Evolutionary conservation across 2,329 filamentous ascomycete genomes (phyloP).

Genomic region (Aspergillus puulaauensis): DNA sequence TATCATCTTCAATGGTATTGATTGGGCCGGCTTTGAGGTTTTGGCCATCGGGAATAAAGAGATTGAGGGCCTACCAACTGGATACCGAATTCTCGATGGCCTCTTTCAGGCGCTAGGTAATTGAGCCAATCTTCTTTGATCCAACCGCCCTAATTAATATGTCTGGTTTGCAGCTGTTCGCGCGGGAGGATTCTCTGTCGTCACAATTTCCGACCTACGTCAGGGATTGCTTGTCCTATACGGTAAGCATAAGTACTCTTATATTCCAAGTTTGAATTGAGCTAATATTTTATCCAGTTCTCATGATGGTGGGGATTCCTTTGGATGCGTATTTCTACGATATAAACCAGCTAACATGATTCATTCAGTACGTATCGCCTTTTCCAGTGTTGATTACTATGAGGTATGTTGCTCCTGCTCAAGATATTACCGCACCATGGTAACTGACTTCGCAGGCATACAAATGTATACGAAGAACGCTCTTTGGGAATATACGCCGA

Average conservation of each 20-base stretch:
- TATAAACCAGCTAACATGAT: conserved; percentile 12
- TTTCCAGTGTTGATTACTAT: conserved; percentile 38
- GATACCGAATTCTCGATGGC: conserved; percentile 61
- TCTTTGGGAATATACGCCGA: conserved; percentile 54
- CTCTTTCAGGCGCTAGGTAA: conserved; percentile 62
- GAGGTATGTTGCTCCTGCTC: conserved; percentile 17
- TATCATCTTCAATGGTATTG: conserved; percentile 59
- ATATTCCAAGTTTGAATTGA: background rate
- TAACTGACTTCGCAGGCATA: conserved; percentile 49
- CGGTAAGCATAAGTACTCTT: conserved; percentile 17
- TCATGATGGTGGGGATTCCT: conserved; percentile 34
- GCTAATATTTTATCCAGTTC: conserved; percentile 25
- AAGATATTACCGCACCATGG: background rate
- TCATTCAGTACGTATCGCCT: conserved; percentile 34
- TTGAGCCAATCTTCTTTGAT: background rate
- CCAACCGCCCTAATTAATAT: background rate
- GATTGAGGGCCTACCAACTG: conserved; percentile 52
- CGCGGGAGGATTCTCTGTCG: conserved; percentile 66
- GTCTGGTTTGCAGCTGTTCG: conserved; percentile 47
- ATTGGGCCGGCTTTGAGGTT: conserved; percentile 66
- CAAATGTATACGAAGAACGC: conserved; percentile 71
- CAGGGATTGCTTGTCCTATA: conserved; percentile 34
- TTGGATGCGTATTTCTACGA: background rate
- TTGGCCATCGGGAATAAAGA: conserved; percentile 63
- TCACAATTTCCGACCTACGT: conserved; percentile 58